phyloP scores from a whole-genome alignment of 106 monocot genomes.

The Acanthochlamys bracteata region DNA sequence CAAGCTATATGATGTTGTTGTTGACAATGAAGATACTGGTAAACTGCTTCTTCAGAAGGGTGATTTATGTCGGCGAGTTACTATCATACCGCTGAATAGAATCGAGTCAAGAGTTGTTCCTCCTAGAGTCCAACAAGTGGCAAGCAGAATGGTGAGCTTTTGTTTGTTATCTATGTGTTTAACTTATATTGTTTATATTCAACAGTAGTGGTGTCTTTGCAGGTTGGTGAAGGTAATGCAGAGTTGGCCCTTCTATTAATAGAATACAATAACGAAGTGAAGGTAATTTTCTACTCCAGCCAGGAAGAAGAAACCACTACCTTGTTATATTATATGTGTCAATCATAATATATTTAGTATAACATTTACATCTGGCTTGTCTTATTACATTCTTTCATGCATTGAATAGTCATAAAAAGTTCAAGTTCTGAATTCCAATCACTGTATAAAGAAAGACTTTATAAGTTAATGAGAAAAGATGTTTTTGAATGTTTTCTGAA shows the following conservation, averaged over 20 bases:
- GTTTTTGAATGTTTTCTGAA: too few relatives aligned
- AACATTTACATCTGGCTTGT: too few relatives aligned
- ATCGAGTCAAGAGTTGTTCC: conserved; percentile 57
- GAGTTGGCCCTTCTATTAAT: conserved; percentile 68
- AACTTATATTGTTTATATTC: too few relatives aligned
- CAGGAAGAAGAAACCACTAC: too few relatives aligned
- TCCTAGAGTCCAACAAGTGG: conserved; percentile 50
- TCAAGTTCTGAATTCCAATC: too few relatives aligned
- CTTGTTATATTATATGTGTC: too few relatives aligned
- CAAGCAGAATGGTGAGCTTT: conserved; percentile 46
- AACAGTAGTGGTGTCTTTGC: background rate
- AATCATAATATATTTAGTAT: too few relatives aligned
- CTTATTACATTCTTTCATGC: too few relatives aligned
- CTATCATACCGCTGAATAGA: conserved; percentile 91
- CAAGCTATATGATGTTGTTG: conserved; percentile 86
- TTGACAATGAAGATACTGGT: conserved; percentile 81
- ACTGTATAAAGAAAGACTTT: too few relatives aligned
- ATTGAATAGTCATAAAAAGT: too few relatives aligned
- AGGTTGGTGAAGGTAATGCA: conserved; percentile 84
- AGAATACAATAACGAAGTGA: conserved; percentile 73
- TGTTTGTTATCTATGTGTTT: too few relatives aligned
- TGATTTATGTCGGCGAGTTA: conserved; percentile 65
- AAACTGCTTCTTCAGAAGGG: conserved; percentile 84
- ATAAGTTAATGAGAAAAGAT: too few relatives aligned
- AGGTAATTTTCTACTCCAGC: conserved; percentile 36